These are phyloP conservation scores for Dioscorea dumetorum DNA, from an alignment of 106 monocot species.

Conservation along the genomic window DNA sequence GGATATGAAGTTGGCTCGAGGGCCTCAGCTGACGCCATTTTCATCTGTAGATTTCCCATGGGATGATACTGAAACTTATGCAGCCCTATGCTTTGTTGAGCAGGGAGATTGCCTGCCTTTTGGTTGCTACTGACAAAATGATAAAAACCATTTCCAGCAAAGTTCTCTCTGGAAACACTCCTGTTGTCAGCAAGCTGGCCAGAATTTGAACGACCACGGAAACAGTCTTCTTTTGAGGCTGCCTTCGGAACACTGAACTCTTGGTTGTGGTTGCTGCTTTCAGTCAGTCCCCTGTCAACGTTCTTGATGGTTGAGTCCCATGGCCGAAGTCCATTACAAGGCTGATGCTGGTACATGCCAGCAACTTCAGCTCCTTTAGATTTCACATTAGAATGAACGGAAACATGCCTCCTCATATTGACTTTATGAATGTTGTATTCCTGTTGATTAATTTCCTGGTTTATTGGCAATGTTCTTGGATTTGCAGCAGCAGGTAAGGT, in stretches of 20 bases:
- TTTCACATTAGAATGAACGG: slow-evolving; percentile 12
- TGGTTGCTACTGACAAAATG: slow-evolving; percentile 21
- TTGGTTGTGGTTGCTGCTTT: slow-evolving; percentile 1
- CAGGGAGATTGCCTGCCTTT: slow-evolving; percentile 19
- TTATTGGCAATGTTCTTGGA: slow-evolving; percentile 25
- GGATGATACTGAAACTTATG: slow-evolving; percentile 40
- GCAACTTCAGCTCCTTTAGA: slow-evolving; percentile 1
- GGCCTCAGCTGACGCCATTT: slow-evolving; percentile 17
- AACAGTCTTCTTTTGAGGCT: slow-evolving; percentile 23
- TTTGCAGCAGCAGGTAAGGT: slow-evolving; percentile 13
- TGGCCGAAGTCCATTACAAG: slow-evolving; percentile 19
- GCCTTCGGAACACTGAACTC: slow-evolving; percentile 21
- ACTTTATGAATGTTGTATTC: slow-evolving; percentile 7
- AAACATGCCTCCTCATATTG: slow-evolving; percentile 17
- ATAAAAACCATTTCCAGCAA: slow-evolving; percentile 18
- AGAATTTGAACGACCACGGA: slow-evolving; percentile 18
- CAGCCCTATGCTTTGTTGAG: slow-evolving; percentile 21
- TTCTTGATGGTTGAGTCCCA: slow-evolving; percentile 25
- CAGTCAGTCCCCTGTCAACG: slow-evolving; percentile 26
- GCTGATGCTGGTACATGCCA: slow-evolving; percentile 13
- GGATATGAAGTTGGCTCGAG: slow-evolving; percentile 8
- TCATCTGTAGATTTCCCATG: slow-evolving; percentile 42
- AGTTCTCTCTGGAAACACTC: slow-evolving; percentile 10
- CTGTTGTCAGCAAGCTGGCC: slow-evolving; percentile 13
- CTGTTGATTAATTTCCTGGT: slow-evolving; percentile 30